Conservation (phyloP, 2,329 filamentous ascomycete species). For the Talaromyces sp. region DNA sequence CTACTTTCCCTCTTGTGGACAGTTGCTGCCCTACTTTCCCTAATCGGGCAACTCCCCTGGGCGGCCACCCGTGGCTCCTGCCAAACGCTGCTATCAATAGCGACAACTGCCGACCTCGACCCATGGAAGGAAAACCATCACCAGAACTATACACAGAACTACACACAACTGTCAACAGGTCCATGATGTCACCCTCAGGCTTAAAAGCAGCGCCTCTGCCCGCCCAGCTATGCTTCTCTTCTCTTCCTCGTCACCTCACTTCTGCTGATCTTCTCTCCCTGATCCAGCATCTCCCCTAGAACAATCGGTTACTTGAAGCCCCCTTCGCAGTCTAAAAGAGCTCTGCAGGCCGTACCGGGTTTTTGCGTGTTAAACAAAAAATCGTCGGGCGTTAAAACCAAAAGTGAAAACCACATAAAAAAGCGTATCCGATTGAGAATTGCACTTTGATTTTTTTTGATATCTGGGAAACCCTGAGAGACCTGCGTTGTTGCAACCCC, state of each 20-base stretch:
- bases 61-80: neutral
- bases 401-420: constrained; percentile 4
- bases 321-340: constrained; percentile 7
- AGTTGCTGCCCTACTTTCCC: neutral
- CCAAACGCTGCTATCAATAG: neutral
- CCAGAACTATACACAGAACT: too few species aligned
- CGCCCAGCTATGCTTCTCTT: neutral
- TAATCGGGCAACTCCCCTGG: neutral
- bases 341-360: constrained; percentile 10
- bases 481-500: neutral
- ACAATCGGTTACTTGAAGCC: neutral
- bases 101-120: neutral
- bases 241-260: neutral
- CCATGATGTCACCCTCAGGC: neutral
- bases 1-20: too few species aligned
- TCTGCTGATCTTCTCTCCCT: neutral
- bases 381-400: neutral
- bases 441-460: constrained; percentile 1
- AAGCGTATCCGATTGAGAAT: constrained; percentile 6
- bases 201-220: neutral
- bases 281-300: neutral
- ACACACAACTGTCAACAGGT: neutral
- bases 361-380: constrained; percentile 10
- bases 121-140: neutral
- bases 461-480: constrained; percentile 8